Evolutionary conservation across 2,329 filamentous ascomycete genomes (phyloP).

Genomic region (Colletotrichum brevisporum): DNA sequence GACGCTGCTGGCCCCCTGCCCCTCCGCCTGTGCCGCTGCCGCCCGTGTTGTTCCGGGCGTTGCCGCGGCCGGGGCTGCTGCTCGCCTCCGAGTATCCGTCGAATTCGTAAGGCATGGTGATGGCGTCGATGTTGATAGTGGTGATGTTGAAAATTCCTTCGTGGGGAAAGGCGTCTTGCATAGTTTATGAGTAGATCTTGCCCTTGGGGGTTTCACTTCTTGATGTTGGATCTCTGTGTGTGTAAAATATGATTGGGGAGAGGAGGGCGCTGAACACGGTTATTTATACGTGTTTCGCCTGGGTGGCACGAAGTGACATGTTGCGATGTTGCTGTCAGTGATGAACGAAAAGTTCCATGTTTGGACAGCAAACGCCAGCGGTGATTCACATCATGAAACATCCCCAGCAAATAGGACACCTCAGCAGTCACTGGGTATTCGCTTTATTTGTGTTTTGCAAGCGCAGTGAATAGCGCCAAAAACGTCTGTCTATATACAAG

Average conservation of each 20-base stretch:
- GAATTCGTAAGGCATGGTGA: constrained; percentile 27
- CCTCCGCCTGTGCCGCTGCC: not conserved
- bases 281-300: not conserved
- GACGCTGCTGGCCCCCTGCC: not conserved
- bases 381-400: constrained; percentile 1
- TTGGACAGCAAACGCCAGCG: not conserved
- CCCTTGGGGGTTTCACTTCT: no score
- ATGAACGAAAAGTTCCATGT: not conserved
- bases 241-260: no score
- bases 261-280: no score
- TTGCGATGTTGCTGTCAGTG: not conserved
- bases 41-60: not conserved
- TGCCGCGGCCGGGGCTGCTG: constrained; percentile 13
- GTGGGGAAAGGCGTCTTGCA: no score
- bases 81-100: constrained; percentile 32
- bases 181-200: no score
- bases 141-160: not conserved
- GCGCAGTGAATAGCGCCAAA: constrained; percentile 19
- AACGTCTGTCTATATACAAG: constrained; percentile 29
- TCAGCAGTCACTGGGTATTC: not conserved
- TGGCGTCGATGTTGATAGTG: no score
- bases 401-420: not conserved
- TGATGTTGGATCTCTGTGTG: no score
- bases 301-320: constrained; percentile 12
- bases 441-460: constrained; percentile 20